Evolutionary conservation across 257 asterid genomes (phyloP).

Genomic region (Ilex aquifolium): DNA sequence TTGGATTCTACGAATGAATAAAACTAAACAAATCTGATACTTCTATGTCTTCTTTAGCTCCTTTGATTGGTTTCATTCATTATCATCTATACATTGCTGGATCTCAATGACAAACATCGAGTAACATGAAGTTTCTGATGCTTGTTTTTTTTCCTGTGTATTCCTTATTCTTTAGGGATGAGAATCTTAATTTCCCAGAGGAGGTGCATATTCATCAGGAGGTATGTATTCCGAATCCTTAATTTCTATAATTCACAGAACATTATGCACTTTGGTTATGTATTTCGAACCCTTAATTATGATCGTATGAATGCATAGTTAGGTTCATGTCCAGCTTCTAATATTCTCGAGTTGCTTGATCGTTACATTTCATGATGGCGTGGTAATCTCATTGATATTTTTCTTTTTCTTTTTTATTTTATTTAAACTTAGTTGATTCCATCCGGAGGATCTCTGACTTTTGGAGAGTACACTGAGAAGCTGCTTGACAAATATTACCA

Average conservation of each 20-base stretch:
- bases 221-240: constrained; percentile 34
- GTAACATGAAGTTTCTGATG: constrained; percentile 1
- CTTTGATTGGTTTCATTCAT: too few relatives aligned
- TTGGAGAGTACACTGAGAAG: constrained; percentile 85
- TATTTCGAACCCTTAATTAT: too few relatives aligned
- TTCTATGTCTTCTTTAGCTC: too few relatives aligned
- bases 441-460: constrained; percentile 58
- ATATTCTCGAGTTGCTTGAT: too few relatives aligned
- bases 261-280: too few relatives aligned
- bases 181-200: constrained; percentile 64
- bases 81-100: too few relatives aligned
- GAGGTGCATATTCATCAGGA: constrained; percentile 52
- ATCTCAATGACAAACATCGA: background rate
- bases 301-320: too few relatives aligned
- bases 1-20: too few relatives aligned
- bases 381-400: background rate
- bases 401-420: background rate
- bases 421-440: constrained; percentile 37
- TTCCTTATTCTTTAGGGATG: constrained; percentile 46
- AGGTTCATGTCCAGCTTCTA: too few relatives aligned
- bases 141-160: background rate
- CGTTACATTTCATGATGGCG: too few relatives aligned
- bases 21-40: too few relatives aligned
- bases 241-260: too few relatives aligned
- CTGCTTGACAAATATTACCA: constrained; percentile 86